Evolutionary conservation across 2,329 filamentous ascomycete species (phyloP).

Genomic region (Trichoderma atrobrunneum): DNA sequence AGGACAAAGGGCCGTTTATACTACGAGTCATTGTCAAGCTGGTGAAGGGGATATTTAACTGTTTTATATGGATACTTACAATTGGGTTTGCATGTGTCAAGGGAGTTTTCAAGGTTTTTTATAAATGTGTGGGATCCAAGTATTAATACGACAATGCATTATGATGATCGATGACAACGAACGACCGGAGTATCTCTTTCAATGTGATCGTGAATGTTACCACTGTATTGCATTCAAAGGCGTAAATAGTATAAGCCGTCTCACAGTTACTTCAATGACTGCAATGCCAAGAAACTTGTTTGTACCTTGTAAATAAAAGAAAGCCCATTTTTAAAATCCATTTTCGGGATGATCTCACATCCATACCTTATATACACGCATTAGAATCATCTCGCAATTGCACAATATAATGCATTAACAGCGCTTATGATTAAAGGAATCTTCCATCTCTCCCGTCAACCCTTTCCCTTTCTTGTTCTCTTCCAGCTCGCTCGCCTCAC

Average conservation of each 20-base stretch:
- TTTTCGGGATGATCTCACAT: background rate
- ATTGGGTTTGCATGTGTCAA: slow-evolving; percentile 52
- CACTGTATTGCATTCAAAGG: background rate
- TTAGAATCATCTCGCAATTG: background rate
- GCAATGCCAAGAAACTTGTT: background rate
- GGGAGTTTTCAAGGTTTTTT: slow-evolving; percentile 49
- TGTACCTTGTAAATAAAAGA: background rate
- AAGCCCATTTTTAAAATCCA: background rate
- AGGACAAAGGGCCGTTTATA: slow-evolving; percentile 50
- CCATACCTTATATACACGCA: background rate
- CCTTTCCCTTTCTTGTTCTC: background rate
- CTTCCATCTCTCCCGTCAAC: background rate
- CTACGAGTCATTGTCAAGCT: slow-evolving; percentile 50
- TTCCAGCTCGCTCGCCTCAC: background rate
- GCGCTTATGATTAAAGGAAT: background rate
- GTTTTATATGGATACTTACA: slow-evolving; percentile 57
- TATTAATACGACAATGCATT: slow-evolving; percentile 31
- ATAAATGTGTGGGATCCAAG: slow-evolving; percentile 49
- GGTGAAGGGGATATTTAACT: slow-evolving; percentile 54
- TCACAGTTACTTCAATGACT: background rate
- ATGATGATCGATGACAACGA: slow-evolving; percentile 3
- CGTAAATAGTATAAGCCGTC: background rate
- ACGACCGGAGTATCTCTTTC: background rate
- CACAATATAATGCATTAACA: background rate
- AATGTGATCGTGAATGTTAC: background rate